phyloP scores from a whole-genome alignment of 2,329 filamentous ascomycete species.

The Myriosclerotinia curreyana region DNA sequence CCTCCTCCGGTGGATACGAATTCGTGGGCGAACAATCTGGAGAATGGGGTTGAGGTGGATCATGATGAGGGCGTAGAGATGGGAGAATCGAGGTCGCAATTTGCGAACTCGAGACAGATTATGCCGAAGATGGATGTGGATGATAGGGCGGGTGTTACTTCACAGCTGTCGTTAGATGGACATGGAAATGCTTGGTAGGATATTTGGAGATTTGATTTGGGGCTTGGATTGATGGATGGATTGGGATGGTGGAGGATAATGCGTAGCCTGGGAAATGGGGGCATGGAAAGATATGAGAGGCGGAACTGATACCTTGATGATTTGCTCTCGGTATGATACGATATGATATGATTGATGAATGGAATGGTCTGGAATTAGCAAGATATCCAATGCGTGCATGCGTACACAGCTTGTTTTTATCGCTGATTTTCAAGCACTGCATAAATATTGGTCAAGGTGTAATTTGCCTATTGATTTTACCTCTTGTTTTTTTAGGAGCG shows the following conservation, averaged over 20 bases:
- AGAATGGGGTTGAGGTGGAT: constrained; percentile 21
- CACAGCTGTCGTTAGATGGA: constrained; percentile 20
- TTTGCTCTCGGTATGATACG: constrained; percentile 1
- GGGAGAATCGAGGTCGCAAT: constrained; percentile 26
- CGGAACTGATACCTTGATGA: background rate
- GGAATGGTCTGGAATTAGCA: constrained; percentile 3
- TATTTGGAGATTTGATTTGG: background rate
- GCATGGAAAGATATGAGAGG: background rate
- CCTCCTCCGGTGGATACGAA: constrained; percentile 8
- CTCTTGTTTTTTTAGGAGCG: background rate
- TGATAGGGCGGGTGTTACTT: constrained; percentile 1
- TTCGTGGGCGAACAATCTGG: constrained; percentile 16
- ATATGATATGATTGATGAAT: constrained; percentile 13
- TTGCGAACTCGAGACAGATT: constrained; percentile 30
- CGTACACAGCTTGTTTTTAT: constrained; percentile 1
- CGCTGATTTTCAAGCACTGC: background rate
- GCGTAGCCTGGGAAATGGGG: background rate
- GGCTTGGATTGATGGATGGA: background rate
- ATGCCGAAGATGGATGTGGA: constrained; percentile 28
- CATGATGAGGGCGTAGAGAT: constrained; percentile 21
- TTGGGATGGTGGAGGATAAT: background rate
- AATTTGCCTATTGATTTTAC: background rate
- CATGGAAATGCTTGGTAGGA: constrained; percentile 22
- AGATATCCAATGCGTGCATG: constrained; percentile 12
- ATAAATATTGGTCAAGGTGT: constrained; percentile 1